A percentile compares a stretch with the other conserved stretches of the same genome.
phyloP scores from a whole-genome alignment of 2,329 filamentous ascomycete species.

The Colletotrichum navitas region DNA sequence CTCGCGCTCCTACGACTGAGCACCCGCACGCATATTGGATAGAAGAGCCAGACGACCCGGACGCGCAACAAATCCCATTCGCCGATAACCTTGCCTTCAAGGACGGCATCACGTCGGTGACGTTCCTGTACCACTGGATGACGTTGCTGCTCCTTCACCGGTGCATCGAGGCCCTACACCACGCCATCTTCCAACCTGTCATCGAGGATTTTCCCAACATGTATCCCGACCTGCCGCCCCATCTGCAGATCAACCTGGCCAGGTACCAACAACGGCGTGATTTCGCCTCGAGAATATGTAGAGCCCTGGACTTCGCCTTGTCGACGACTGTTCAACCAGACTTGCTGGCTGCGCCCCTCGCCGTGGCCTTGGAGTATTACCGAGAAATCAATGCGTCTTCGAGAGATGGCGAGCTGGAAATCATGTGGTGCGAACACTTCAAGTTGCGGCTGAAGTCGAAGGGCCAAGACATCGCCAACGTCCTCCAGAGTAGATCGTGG shows the following conservation, averaged over 20 bases:
- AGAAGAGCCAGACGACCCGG: conserved; percentile 48
- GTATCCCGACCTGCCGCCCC: conserved; percentile 55
- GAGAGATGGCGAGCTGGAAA: conserved; percentile 59
- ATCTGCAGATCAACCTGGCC: conserved; percentile 56
- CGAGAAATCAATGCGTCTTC: conserved; percentile 53
- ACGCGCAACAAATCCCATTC: conserved; percentile 57
- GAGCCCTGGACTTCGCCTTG: conserved; percentile 63
- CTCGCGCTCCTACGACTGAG: conserved; percentile 47
- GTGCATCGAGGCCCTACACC: conserved; percentile 61
- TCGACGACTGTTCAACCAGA: conserved; percentile 60
- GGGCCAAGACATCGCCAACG: conserved; percentile 56
- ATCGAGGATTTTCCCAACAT: conserved; percentile 55
- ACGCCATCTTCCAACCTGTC: conserved; percentile 58
- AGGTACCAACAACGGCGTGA: conserved; percentile 60
- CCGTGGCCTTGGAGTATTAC: conserved; percentile 58
- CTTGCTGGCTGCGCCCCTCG: conserved; percentile 58
- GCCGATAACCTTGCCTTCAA: conserved; percentile 59
- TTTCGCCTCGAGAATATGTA: conserved; percentile 63
- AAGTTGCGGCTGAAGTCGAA: conserved; percentile 54
- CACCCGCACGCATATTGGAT: conserved; percentile 57
- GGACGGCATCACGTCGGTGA: conserved; percentile 58
- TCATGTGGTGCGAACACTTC: conserved; percentile 63
- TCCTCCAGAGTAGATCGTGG: conserved; percentile 57
- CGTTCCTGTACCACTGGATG: conserved; percentile 68
- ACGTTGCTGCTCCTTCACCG: conserved; percentile 62